phyloP scores from a whole-genome alignment of 768 basidiomycete genomes.

The Amanita rubescens region DNA sequence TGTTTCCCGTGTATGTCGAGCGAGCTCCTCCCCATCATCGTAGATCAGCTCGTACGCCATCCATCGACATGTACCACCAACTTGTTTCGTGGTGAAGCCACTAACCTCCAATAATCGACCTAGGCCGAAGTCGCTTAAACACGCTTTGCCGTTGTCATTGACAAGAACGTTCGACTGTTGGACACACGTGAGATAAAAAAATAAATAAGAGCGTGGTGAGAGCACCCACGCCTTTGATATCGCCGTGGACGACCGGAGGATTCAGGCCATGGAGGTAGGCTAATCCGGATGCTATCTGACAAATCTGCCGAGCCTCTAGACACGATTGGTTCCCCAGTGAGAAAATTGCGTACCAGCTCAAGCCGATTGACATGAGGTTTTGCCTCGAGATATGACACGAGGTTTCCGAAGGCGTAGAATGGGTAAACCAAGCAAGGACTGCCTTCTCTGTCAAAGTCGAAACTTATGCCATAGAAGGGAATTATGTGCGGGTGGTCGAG shows the following conservation, averaged over 20 bases:
- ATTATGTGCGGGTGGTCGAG: slow-evolving; percentile 11
- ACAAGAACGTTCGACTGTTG: slow-evolving; percentile 30
- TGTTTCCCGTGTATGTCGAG: slow-evolving; percentile 16
- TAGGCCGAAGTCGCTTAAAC: slow-evolving; percentile 33
- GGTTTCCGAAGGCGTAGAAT: slow-evolving; percentile 12
- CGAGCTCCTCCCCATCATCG: slow-evolving; percentile 7
- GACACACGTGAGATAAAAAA: background rate
- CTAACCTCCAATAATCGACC: slow-evolving; percentile 26
- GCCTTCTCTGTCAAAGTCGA: slow-evolving; percentile 8
- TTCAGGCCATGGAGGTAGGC: slow-evolving; percentile 12
- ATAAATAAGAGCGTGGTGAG: background rate
- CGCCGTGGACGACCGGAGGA: slow-evolving; percentile 25
- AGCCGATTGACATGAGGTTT: slow-evolving; percentile 7
- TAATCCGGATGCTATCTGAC: slow-evolving; percentile 12
- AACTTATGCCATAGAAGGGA: slow-evolving; percentile 14
- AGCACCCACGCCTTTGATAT: slow-evolving; percentile 28
- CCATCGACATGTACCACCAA: slow-evolving; percentile 29
- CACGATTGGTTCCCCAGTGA: background rate
- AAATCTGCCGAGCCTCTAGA: slow-evolving; percentile 4
- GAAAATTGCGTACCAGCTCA: slow-evolving; percentile 1
- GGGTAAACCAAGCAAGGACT: slow-evolving; percentile 12
- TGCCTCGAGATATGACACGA: slow-evolving; percentile 8
- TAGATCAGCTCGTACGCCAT: slow-evolving; percentile 29
- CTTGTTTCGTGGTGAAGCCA: slow-evolving; percentile 27
- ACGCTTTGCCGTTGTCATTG: slow-evolving; percentile 21